Evolutionary conservation across 2,329 filamentous ascomycete genomes (phyloP).

Genomic region (Ceratocystis cacaofunesta): DNA sequence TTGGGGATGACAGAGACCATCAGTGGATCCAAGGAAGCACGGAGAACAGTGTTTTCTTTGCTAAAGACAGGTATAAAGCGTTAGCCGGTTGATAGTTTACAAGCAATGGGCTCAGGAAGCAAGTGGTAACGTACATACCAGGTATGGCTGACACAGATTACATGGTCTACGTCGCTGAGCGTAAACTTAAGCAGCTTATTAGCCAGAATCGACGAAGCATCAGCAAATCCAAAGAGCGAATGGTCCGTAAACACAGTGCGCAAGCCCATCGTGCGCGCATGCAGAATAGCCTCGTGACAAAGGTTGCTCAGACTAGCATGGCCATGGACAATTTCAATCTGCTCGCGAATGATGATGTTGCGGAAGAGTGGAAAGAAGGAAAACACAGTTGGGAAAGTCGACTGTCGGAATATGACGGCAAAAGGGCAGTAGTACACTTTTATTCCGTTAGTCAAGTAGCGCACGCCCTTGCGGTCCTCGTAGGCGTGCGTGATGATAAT

Average conservation of each 20-base stretch:
- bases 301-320: conserved; percentile 86
- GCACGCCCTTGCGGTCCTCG: conserved; percentile 74
- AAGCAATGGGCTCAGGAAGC: not conserved
- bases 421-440: conserved; percentile 98
- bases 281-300: conserved; percentile 86
- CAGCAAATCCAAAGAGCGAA: conserved; percentile 91
- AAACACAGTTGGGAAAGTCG: conserved; percentile 92
- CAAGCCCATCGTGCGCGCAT: conserved; percentile 89
- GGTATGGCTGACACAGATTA: conserved; percentile 95
- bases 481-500: conserved; percentile 96
- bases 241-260: conserved; percentile 96
- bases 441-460: conserved; percentile 91
- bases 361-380: conserved; percentile 97
- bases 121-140: conserved; percentile 42
- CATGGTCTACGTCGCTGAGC: conserved; percentile 91
- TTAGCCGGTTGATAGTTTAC: not conserved
- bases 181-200: conserved; percentile 97
- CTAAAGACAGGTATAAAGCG: conserved; percentile 30
- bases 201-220: conserved; percentile 86
- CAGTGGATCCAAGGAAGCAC: conserved; percentile 83
- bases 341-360: conserved; percentile 86
- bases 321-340: conserved; percentile 95
- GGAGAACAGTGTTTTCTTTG: conserved; percentile 93
- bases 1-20: conserved; percentile 97
- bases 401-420: conserved; percentile 83